A percentile compares a stretch with the other conserved stretches of the same genome.
Evolutionary conservation across 2,329 filamentous ascomycete species (phyloP).

Genomic region (Colletotrichum paranaense): DNA sequence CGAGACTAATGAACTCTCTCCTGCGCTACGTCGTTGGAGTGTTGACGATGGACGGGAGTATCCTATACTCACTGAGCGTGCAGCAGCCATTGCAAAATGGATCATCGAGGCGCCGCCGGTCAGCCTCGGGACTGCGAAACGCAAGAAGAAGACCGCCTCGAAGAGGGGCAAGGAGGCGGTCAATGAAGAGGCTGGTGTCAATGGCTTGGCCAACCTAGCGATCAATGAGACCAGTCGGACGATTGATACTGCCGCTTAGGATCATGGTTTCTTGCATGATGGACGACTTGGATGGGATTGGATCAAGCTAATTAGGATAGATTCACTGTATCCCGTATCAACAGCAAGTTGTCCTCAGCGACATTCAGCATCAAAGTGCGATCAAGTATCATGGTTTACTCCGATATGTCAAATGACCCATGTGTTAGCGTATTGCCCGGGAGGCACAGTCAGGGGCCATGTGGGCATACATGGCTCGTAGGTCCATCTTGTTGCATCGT

Average conservation of each 20-base stretch:
- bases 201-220: neutral
- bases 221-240: conserved; percentile 7
- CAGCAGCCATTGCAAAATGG: conserved; percentile 77
- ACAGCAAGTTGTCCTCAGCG: neutral
- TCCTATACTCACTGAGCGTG: conserved; percentile 76
- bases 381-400: neutral
- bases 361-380: neutral
- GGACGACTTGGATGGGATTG: neutral
- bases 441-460: too few relatives aligned
- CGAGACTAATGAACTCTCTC: conserved; percentile 23
- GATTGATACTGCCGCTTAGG: conserved; percentile 9
- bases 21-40: conserved; percentile 65
- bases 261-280: neutral
- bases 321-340: neutral
- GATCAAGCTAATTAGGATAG: neutral
- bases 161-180: conserved; percentile 1
- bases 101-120: conserved; percentile 67
- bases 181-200: neutral
- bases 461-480: too few relatives aligned
- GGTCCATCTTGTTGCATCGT: too few relatives aligned
- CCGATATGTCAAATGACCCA: neutral
- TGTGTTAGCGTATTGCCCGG: neutral
- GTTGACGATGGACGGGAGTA: conserved; percentile 76
- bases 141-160: conserved; percentile 45
- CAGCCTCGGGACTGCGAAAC: conserved; percentile 48